Evolutionary conservation across 1,284 basidiomycete species (phyloP).

Genomic region (Pseudozyma hubeiensis): DNA sequence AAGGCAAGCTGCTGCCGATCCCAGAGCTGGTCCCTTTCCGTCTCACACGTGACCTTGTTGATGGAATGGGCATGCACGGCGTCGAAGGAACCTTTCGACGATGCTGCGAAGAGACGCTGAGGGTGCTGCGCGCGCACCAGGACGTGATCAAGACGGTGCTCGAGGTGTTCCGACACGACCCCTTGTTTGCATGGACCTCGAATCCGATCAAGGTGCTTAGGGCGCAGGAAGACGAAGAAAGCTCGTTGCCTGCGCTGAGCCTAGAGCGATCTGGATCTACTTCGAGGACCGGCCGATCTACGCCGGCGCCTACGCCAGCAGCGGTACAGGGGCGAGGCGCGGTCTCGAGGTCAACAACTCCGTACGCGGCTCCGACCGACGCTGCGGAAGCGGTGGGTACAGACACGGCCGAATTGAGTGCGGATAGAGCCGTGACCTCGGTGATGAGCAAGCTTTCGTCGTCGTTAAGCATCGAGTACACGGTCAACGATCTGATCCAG

Average conservation of each 20-base stretch:
- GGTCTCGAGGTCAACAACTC: conserved; percentile 22
- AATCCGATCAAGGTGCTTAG: conserved; percentile 57
- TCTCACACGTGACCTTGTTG: conserved; percentile 90
- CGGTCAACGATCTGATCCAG: conserved; percentile 90
- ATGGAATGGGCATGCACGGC: conserved; percentile 90
- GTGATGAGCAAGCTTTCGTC: conserved; percentile 78
- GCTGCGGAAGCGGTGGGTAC: conserved; percentile 18
- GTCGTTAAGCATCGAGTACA: conserved; percentile 87
- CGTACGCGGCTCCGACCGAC: conserved; percentile 7
- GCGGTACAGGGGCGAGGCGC: conserved; percentile 3
- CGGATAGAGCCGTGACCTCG: conserved; percentile 81
- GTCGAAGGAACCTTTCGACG: conserved; percentile 94
- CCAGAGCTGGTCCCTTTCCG: conserved; percentile 95
- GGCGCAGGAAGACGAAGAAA: conserved; percentile 45
- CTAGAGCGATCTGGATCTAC: conserved; percentile 21
- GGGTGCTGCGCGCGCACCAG: conserved; percentile 85
- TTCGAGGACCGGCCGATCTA: conserved; percentile 6
- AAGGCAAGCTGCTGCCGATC: conserved; percentile 82
- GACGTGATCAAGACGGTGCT: conserved; percentile 92
- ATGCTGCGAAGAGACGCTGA: conserved; percentile 92
- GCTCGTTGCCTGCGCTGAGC: conserved; percentile 12
- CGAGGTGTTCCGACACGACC: conserved; percentile 97
- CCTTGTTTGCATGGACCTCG: conserved; percentile 84
- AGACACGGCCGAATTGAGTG: conserved; percentile 80
- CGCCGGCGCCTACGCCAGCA: conserved; percentile 15